Base-by-base conservation (phyloP, 345 rosid genomes). In the Euphorbia tirucalli region DNA sequence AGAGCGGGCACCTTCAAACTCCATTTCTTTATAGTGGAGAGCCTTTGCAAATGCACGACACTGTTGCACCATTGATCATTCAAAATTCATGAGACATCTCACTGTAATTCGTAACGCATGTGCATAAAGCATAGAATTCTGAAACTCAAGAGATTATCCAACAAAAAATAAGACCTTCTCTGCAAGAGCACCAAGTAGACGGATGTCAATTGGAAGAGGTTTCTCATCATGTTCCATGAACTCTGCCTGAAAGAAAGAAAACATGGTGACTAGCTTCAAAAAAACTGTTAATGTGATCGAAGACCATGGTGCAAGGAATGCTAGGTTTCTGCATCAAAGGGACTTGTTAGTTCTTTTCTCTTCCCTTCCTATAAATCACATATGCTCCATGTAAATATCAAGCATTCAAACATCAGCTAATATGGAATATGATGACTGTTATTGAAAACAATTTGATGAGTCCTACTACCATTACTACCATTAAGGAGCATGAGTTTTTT, bases 191-290 rank as follows among this genome's bases (percentile, higher is more conserved):
- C 96, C 98, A 81, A 95, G 98, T 31, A 95, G 92, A 74, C 99
- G 93, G 68, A 95, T 95, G 80, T 95, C 99, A 71, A 95, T 95
- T 63, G 99, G 99, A 78, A 95, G 98, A 80, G 89, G 97, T 75
- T 88, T 95, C 83, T 95, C 99, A 75, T 90, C 99, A 80, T 88
- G 98, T 74, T 95, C 99, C 99, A 95, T 95, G 86, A 95, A 92
- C 85, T 95, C 99, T 28, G 99, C 99, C 99, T 95, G 83, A 75
- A 83, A 81, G 66, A 59, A 61, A 57, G 49, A 9, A 1, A 48
- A 58, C 7, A 66, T n/a, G n/a, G n/a, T n/a, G n/a, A n/a, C n/a
- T 31, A 18, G 0, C 21, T n/a, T 19, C 48, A 30, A 24, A 37
- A 39, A 43, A 11, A 71, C 24, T 62, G n/a, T n/a, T n/a, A n/a